Evolutionary conservation across 306 rosid genomes (phyloP).

Genomic region (Cucurbita moschata): DNA sequence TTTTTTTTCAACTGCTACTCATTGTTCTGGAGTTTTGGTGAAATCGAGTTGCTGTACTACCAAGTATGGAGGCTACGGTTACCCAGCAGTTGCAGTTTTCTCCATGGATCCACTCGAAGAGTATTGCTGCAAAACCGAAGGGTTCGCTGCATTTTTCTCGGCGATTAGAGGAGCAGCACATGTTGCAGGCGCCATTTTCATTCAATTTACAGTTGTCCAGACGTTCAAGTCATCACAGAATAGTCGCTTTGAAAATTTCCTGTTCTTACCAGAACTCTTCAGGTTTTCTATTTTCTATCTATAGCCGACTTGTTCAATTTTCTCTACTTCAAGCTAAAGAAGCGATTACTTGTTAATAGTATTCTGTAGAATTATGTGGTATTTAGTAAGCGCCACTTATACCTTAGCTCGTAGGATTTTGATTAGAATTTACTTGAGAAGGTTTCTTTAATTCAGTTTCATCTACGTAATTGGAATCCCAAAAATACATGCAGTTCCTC

Average conservation of each 20-base stretch:
- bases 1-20: no score
- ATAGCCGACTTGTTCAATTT: neutral
- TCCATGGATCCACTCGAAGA: constrained; percentile 27
- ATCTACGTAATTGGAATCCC: neutral
- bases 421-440: neutral
- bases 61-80: constrained; percentile 45
- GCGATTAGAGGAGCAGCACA: constrained; percentile 19
- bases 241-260: constrained; percentile 29
- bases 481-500: neutral
- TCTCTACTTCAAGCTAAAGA: neutral
- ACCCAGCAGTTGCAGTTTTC: constrained; percentile 28
- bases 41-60: neutral
- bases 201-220: constrained; percentile 13
- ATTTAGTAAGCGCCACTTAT: neutral
- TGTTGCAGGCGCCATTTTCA: constrained; percentile 20
- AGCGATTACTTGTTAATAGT: neutral
- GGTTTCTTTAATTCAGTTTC: neutral
- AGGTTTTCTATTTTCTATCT: constrained; percentile 25
- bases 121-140: constrained; percentile 13
- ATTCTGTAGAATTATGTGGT: neutral
- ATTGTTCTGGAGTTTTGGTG: neutral
- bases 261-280: constrained; percentile 48
- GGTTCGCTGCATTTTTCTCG: constrained; percentile 19
- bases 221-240: constrained; percentile 20
- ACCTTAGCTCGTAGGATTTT: neutral